A percentile compares a stretch with the other conserved stretches of the same genome.
Evolutionary conservation across 257 asterid genomes (phyloP).

Genomic region (Lantana camara): DNA sequence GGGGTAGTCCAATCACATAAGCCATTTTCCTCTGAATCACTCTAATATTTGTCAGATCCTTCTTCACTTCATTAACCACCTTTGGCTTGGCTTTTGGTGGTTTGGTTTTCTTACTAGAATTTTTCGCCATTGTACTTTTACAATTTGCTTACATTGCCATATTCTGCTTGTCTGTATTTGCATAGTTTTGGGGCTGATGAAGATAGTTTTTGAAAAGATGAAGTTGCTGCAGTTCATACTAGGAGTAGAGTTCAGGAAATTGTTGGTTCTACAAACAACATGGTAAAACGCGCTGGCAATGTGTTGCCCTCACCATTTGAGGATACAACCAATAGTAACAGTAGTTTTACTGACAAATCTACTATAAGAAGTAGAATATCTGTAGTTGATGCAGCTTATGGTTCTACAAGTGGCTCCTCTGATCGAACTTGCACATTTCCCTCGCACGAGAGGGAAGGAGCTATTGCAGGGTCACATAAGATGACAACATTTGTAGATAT

Average conservation of each 20-base stretch:
- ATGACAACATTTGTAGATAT: constrained; percentile 76
- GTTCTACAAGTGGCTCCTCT: constrained; percentile 37
- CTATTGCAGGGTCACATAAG: constrained; percentile 50
- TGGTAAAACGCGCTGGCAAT: constrained; percentile 60
- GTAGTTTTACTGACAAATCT: constrained; percentile 46
- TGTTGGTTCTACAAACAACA: constrained; percentile 68
- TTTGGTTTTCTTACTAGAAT: constrained; percentile 61
- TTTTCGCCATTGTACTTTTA: constrained; percentile 60
- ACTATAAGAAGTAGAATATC: constrained; percentile 42
- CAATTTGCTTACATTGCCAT: too few relatives aligned
- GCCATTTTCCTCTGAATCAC: constrained; percentile 97
- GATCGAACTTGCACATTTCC: constrained; percentile 32
- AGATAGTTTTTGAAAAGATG: constrained; percentile 96
- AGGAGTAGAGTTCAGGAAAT: constrained; percentile 96
- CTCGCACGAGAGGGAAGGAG: constrained; percentile 53
- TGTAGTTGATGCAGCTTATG: constrained; percentile 58
- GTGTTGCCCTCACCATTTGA: constrained; percentile 78
- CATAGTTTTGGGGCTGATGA: constrained; percentile 90
- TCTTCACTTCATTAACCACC: constrained; percentile 70
- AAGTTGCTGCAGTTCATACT: constrained; percentile 93
- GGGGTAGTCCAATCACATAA: constrained; percentile 91
- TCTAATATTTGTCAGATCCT: constrained; percentile 82
- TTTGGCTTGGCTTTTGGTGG: constrained; percentile 83
- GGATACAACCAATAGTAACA: constrained; percentile 41
- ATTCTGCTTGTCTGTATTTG: constrained; percentile 84